Base-by-base conservation (phyloP, 228 moss, liverwort and hornwort genomes). In the Sphagnum fallax region DNA sequence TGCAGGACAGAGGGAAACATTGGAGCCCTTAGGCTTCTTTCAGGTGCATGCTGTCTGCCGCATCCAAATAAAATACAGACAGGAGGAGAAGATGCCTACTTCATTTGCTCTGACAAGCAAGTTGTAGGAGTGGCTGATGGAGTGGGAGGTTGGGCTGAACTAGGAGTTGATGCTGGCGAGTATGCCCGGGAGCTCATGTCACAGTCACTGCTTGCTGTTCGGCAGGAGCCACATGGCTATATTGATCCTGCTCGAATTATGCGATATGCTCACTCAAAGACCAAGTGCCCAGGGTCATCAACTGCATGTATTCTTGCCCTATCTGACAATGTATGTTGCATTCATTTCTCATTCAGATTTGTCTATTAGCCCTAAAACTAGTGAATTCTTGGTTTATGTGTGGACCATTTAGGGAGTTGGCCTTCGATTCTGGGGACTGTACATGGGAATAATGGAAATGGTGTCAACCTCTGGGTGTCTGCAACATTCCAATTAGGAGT, bases 181-280 rank as follows among this genome's bases (percentile, higher is more conserved):
- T 95, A 95, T 76, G 92, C 95, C 0, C 87, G 95, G 67, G 92
- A 95, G 77, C 79, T 95, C 5, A 95, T 95, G 95, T 81, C 85
- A 11, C 92, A 95, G 57, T 76, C 95, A 4, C 67, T 76, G 73
- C 67, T 75, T 61, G 95, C 90, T 6, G 90, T 90, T 67, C 74
- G 69, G 49, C 77, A 92, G 76, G 88, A 95, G 65, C 81, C 92
- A 6, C 73, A 79, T 66, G 89, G 85, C 48, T 65, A 74, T 61
- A 81, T 87, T 65, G 78, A 95, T 83, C 92, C 95, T 68, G 85
- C 84, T 11, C 77, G 81, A 14, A 82, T 95, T 11, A 71, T 95
- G 87, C 70, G 76, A 52, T 82, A 75, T 65, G 95, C 95, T 62
- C 90, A 92, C 79, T 75, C 83, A 53, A 78, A 61, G 60, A 90